A percentile compares a stretch with the other conserved stretches of the same genome.
These are phyloP conservation scores for Phytophthora pistaciae DNA, from an alignment of 352 stramenopile species.

Conservation along the genomic window DNA sequence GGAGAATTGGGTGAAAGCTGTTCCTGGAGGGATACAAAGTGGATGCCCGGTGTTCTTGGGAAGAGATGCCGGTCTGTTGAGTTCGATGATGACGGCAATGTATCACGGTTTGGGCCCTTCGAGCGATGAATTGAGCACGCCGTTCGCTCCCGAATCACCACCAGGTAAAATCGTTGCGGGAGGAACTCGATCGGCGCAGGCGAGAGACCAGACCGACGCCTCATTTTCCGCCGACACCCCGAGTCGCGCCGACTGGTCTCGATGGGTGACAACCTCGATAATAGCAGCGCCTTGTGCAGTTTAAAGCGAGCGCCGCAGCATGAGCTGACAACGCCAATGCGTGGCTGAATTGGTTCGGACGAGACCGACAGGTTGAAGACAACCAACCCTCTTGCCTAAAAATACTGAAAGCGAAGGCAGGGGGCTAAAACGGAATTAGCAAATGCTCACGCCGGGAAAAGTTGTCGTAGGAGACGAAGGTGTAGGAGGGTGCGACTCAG, in stretches of 20 bases:
- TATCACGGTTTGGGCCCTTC: background rate
- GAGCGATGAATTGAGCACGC: slow-evolving; percentile 18
- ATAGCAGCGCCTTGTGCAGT: slow-evolving; percentile 5
- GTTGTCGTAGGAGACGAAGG: background rate
- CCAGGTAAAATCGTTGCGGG: slow-evolving; percentile 59
- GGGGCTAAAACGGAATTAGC: slow-evolving; percentile 19
- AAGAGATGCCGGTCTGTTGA: slow-evolving; percentile 27
- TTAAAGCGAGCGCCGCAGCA: slow-evolving; percentile 27
- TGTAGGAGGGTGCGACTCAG: slow-evolving; percentile 1
- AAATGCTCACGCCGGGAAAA: slow-evolving; percentile 9
- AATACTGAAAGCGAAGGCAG: slow-evolving; percentile 24
- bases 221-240: slow-evolving; percentile 46
- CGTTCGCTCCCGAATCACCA: slow-evolving; percentile 51
- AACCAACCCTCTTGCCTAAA: slow-evolving; percentile 30
- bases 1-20: slow-evolving; percentile 22
- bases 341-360: slow-evolving; percentile 6
- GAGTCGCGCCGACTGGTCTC: background rate
- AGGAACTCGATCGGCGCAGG: slow-evolving; percentile 69
- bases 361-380: slow-evolving; percentile 4
- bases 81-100: background rate
- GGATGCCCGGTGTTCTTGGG: slow-evolving; percentile 44
- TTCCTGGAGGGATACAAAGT: slow-evolving; percentile 57
- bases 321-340: slow-evolving; percentile 28
- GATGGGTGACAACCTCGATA: slow-evolving; percentile 9
- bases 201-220: slow-evolving; percentile 44